phyloP scores from a whole-genome alignment of 345 rosid genomes.

The Pistacia atlantica region DNA sequence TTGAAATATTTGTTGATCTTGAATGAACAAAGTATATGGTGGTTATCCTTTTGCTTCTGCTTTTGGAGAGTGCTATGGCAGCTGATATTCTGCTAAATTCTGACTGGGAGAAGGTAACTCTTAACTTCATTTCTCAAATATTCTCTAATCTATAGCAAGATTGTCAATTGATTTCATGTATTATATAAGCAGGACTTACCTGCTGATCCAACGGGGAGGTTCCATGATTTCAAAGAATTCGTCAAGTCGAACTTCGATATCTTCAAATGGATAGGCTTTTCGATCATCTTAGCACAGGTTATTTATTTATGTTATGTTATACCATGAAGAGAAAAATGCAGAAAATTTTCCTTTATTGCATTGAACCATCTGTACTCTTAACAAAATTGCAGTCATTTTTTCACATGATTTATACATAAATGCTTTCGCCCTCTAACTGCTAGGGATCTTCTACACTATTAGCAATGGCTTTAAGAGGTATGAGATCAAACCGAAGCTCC shows the following conservation, averaged over 20 bases:
- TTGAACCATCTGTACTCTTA: too few relatives aligned
- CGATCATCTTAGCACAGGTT: conserved; percentile 49
- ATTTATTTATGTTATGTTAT: background rate
- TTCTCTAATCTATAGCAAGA: background rate
- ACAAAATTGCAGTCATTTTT: background rate
- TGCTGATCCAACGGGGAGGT: conserved; percentile 57
- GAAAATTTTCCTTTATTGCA: too few relatives aligned
- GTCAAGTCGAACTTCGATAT: conserved; percentile 46
- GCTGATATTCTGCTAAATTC: conserved; percentile 55
- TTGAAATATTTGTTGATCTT: conserved; percentile 22
- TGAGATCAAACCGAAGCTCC: conserved; percentile 19
- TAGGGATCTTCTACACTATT: conserved; percentile 43
- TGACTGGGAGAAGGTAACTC: conserved; percentile 52
- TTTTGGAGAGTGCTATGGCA: conserved; percentile 39
- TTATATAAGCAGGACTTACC: conserved; percentile 50
- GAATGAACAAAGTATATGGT: conserved; percentile 35
- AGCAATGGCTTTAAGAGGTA: conserved; percentile 41
- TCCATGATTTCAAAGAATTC: conserved; percentile 48
- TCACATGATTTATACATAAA: background rate
- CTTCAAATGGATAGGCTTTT: conserved; percentile 46
- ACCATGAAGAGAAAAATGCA: background rate
- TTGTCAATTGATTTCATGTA: background rate
- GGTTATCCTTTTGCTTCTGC: conserved; percentile 39
- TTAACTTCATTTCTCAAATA: background rate
- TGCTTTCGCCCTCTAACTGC: background rate